Evolutionary conservation across 306 rosid genomes (phyloP), one percentile per base, ranked within the genome.

Genomic region (Dryas alaskensis): DNA sequence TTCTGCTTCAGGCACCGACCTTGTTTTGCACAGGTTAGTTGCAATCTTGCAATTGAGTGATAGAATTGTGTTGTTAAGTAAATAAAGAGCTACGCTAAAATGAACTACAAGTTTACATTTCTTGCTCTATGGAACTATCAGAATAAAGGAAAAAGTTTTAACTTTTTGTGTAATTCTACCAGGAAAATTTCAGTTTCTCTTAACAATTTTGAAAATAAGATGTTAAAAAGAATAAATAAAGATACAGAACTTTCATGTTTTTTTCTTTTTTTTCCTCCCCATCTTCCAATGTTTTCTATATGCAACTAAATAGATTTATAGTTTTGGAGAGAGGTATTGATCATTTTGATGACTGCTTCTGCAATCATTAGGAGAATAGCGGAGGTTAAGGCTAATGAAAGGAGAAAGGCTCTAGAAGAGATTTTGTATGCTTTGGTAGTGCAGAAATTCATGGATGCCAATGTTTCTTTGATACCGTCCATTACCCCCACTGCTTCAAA

Each of bases 371-470:
- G 98, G 89, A 89, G 98, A 84, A 93, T 93, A 13, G 98, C 98
- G 1, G 95, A 93, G 92, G 88, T 93, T 72, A 93, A 89, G 85
- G 89, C 79, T 42, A 87, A 80, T 70, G 98, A 93, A 80, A 86
- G 98, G 85, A 86, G 70, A 66, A 84, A 85, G 62, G 90, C 91
- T 61, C 72, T 93, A 69, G 97, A 90, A 80, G 98, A 90, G 79
- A 93, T 93, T 68, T 73, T 93, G 71, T 93, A 90, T 65, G 83
- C 98, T 8, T 52, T 93, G 84, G 93, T 93, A 55, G 96, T 93
- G 72, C 93, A 90, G 83, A 93, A 87, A 73, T 93, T 93, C 79
- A 83, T 93, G 93, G 98, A 93, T 74, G 97, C 96, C 4, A 59
- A 87, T 68, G 46, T 93, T 76, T 86, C 96, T 76, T 63, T 93